A percentile compares a stretch with the other conserved stretches of the same genome.
Conservation (phyloP, 345 rosid genomes). For the Pistacia atlantica region DNA sequence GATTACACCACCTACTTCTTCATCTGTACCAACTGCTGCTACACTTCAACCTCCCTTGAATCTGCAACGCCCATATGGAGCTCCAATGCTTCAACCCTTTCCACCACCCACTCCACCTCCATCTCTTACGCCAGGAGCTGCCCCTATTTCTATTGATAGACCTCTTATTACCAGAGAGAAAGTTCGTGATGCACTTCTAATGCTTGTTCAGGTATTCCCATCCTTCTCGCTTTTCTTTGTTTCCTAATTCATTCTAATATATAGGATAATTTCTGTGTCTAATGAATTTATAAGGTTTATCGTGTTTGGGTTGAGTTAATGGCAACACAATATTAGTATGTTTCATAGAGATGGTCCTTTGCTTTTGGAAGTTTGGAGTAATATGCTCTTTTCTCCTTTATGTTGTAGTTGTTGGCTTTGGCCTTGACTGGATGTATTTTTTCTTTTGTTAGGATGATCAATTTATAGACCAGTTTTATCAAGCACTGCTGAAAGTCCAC, state of each 20-base stretch:
- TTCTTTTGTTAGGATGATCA: constrained; percentile 55
- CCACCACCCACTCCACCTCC: constrained; percentile 45
- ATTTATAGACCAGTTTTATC: constrained; percentile 63
- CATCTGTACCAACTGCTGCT: constrained; percentile 41
- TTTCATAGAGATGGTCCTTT: neutral
- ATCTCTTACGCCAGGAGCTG: too few relatives aligned
- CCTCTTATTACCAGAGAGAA: constrained; percentile 39
- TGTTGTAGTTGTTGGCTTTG: neutral
- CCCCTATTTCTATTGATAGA: constrained; percentile 5
- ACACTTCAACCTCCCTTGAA: constrained; percentile 18
- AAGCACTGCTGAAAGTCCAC: constrained; percentile 49
- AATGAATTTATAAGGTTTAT: too few relatives aligned
- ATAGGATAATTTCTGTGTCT: neutral
- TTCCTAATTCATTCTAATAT: neutral
- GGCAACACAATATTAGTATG: neutral
- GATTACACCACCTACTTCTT: constrained; percentile 43
- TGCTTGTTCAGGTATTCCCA: too few relatives aligned
- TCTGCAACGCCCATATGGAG: constrained; percentile 34
- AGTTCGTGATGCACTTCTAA: constrained; percentile 48
- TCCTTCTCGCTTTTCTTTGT: neutral
- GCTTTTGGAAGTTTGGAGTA: neutral
- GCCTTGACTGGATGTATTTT: constrained; percentile 14
- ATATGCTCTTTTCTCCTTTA: neutral
- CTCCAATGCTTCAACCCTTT: constrained; percentile 73
- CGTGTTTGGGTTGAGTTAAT: neutral